Base-by-base conservation (phyloP, 257 asterid genomes). In the Catharanthus roseus region DNA sequence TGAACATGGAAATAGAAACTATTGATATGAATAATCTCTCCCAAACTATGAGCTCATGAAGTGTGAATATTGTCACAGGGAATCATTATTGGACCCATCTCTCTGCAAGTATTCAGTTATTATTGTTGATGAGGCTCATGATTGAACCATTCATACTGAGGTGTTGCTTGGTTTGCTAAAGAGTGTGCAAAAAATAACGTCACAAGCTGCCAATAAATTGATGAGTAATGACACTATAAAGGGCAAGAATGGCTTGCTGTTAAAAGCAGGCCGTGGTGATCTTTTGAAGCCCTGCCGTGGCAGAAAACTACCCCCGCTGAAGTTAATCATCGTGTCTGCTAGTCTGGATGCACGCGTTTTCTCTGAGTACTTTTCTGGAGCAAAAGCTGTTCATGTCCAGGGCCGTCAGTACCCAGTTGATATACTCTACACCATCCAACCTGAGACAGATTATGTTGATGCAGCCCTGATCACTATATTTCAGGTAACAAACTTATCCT, bases 61-160 rank as follows among this genome's bases (percentile, higher is more conserved):
- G 34, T 34, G 58, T 71, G n/a, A 65, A 72, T 79, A 42, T 80
- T 51, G 64, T 69, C 69, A 47, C 89, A 93, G 97, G 86, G 99
- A 93, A 79, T 97, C 99, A 71, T 81, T 93, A 70, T 75, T 89
- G 84, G 99, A 93, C 78, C 95, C 95, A 11, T 88, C 71, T 75
- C 96, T 91, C 76, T 88, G 96, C 45, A 91, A 79, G 80, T 93
- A 93, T 84, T 91, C 97, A 41, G 97, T 91, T 69, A 89, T 93
- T 82, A 86, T 93, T 70, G 93, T 93, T 55, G 99, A 93, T 62
- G 99, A 93, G 85, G 97, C 99, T 73, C 99, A 93, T 73, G 96
- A 93, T 90, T 87, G 99, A 81, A 93, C 99, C 41, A 86, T 93
- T 68, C 99, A 93, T 79, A 93, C 99, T 69, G 99, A 93, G 83